Percentiles rank a stretch among this genome's conserved stretches.
These are phyloP conservation scores for Borovskyia barvae DNA, from an alignment of 208 protist species.

Conservation along the genomic window DNA sequence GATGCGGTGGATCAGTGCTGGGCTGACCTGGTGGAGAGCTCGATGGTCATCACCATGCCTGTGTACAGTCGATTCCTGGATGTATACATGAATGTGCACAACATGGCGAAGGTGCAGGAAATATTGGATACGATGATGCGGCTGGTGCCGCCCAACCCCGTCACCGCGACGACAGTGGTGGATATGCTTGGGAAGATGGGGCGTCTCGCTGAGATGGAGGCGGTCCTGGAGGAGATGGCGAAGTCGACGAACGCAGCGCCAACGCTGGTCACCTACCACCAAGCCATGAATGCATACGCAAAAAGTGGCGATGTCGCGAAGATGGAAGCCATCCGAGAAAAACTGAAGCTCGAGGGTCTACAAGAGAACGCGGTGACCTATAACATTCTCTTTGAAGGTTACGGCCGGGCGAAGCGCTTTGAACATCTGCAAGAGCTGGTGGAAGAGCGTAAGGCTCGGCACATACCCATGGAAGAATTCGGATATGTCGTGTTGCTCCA, in stretches of 20 bases:
- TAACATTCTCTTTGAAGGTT: slow-evolving; percentile 91
- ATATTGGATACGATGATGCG: slow-evolving; percentile 91
- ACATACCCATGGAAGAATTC: slow-evolving; percentile 88
- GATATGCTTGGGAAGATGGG: slow-evolving; percentile 93
- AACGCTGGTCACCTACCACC: slow-evolving; percentile 89
- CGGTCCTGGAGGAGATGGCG: slow-evolving; percentile 84
- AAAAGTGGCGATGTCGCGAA: slow-evolving; percentile 88
- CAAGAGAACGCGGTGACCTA: slow-evolving; percentile 83
- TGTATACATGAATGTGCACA: slow-evolving; percentile 80
- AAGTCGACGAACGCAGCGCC: slow-evolving; percentile 78
- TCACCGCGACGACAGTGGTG: slow-evolving; percentile 89
- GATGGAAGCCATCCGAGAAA: slow-evolving; percentile 72
- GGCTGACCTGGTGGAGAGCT: slow-evolving; percentile 66
- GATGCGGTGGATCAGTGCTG: slow-evolving; percentile 73
- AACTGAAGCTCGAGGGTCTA: slow-evolving; percentile 66
- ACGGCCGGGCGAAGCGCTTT: slow-evolving; percentile 83
- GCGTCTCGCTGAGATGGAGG: slow-evolving; percentile 83
- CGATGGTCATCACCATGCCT: slow-evolving; percentile 79
- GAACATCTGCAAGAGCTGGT: slow-evolving; percentile 83
- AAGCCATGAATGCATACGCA: slow-evolving; percentile 90
- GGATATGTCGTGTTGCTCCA: slow-evolving; percentile 85
- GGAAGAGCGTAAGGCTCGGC: slow-evolving; percentile 60
- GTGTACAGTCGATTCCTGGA: slow-evolving; percentile 92
- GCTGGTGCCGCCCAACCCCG: slow-evolving; percentile 84
- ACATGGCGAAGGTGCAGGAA: slow-evolving; percentile 83